phyloP scores from a whole-genome alignment of 768 basidiomycete species.

The Tulasnella calospora region DNA sequence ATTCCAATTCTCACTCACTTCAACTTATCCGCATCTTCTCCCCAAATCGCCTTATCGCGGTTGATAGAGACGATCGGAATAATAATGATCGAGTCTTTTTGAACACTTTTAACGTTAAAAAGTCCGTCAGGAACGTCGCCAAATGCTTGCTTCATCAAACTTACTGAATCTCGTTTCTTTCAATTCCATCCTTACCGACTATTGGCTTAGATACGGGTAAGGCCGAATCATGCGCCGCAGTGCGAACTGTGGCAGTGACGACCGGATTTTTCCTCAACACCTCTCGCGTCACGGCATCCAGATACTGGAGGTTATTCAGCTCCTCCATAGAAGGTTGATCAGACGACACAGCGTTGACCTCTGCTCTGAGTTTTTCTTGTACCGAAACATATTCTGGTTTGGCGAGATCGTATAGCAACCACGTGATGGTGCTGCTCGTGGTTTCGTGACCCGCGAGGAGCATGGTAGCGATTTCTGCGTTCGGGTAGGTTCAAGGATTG shows the following conservation, averaged over 20 bases:
- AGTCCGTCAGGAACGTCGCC: neutral
- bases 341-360: constrained; percentile 31
- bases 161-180: constrained; percentile 15
- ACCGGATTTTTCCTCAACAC: constrained; percentile 20
- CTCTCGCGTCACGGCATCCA: constrained; percentile 35
- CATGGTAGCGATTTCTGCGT: constrained; percentile 56
- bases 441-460: constrained; percentile 58
- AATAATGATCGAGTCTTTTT: constrained; percentile 39
- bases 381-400: constrained; percentile 48
- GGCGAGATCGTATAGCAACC: constrained; percentile 30
- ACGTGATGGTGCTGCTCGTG: constrained; percentile 33
- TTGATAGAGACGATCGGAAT: constrained; percentile 55
- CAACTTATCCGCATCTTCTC: constrained; percentile 57
- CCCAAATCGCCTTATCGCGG: constrained; percentile 53
- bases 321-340: constrained; percentile 31
- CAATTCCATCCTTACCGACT: constrained; percentile 18
- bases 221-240: constrained; percentile 14
- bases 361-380: constrained; percentile 51
- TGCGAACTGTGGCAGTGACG: constrained; percentile 8
- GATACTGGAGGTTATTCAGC: constrained; percentile 33
- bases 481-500: neutral
- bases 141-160: neutral
- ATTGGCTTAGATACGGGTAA: constrained; percentile 25
- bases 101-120: constrained; percentile 26
- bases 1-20: constrained; percentile 39